Conservation (phyloP, 1,284 basidiomycete genomes). For the Phylloporus sp. region DNA sequence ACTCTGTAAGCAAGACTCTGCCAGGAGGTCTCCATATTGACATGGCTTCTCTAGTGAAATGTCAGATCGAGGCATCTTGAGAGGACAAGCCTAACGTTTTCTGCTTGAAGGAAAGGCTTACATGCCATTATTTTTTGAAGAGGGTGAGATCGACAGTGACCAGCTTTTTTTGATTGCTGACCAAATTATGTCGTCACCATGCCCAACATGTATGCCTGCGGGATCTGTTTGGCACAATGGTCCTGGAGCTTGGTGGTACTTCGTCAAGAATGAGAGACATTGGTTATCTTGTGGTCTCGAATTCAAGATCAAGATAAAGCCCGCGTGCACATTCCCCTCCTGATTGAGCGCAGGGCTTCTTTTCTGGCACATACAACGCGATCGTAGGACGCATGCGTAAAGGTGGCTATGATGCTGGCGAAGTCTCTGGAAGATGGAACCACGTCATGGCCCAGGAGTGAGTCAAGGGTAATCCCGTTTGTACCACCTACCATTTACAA, state of each 20-base stretch:
- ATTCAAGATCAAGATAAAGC: conserved; percentile 92
- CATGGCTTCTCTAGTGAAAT: no score
- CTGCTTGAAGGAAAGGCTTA: no score
- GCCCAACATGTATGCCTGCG: conserved; percentile 98
- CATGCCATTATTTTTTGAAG: no score
- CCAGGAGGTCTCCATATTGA: no score
- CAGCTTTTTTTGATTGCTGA: conserved; percentile 5
- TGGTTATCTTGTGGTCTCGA: conserved; percentile 85
- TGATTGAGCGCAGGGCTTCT: conserved; percentile 76
- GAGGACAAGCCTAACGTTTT: no score
- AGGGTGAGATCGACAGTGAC: no score
- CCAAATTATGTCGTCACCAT: conserved; percentile 87
- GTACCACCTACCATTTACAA: not conserved
- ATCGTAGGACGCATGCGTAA: conserved; percentile 82
- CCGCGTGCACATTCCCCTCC: not conserved
- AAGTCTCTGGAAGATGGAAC: conserved; percentile 92
- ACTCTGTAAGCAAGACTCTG: no score
- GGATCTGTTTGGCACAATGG: conserved; percentile 99
- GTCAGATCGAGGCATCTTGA: no score
- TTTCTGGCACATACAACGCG: conserved; percentile 95
- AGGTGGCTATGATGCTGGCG: conserved; percentile 75
- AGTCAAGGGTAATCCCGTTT: conserved; percentile 73
- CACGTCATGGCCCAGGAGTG: conserved; percentile 94
- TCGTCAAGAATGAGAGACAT: conserved; percentile 85
- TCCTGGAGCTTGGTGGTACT: conserved; percentile 93